Evolutionary conservation across 495 filamentous ascomycete genomes (phyloP).

Genomic region (Aspergillus nanangensis): DNA sequence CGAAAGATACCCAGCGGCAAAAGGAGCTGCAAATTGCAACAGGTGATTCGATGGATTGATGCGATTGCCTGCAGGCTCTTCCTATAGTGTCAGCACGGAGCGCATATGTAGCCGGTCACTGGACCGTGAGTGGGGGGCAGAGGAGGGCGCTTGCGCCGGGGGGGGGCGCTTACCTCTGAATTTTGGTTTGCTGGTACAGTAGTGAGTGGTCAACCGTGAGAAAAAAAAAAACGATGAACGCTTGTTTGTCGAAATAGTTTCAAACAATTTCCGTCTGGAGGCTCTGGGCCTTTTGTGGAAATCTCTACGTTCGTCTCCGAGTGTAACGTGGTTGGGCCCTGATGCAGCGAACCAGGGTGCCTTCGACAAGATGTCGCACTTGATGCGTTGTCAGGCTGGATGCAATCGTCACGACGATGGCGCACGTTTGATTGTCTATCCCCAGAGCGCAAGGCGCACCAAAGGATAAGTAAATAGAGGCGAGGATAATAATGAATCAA

Average conservation of each 20-base stretch:
- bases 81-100: constrained; percentile 39
- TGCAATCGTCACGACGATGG: constrained; percentile 24
- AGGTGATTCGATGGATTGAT: constrained; percentile 41
- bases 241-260: constrained; percentile 25
- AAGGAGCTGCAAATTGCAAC: constrained; percentile 17
- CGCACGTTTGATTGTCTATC: constrained; percentile 11
- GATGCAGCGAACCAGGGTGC: constrained; percentile 42
- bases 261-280: constrained; percentile 25
- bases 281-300: constrained; percentile 36
- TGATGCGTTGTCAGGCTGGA: constrained; percentile 46
- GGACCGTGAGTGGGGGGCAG: constrained; percentile 29
- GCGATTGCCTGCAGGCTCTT: constrained; percentile 35
- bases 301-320: constrained; percentile 29
- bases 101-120: constrained; percentile 43
- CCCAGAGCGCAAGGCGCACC: not conserved
- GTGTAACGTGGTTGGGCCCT: constrained; percentile 50
- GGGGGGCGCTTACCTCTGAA: constrained; percentile 33
- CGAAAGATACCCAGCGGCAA: constrained; percentile 22
- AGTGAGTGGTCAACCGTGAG: constrained; percentile 11
- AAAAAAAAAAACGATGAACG: constrained; percentile 16
- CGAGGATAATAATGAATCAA: constrained; percentile 4
- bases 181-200: constrained; percentile 16
- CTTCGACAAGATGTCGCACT: constrained; percentile 29
- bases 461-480: not conserved
- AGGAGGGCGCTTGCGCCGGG: constrained; percentile 23